phyloP scores from a whole-genome alignment of 1,139 yeast species.

The Pichia norvegensis region DNA sequence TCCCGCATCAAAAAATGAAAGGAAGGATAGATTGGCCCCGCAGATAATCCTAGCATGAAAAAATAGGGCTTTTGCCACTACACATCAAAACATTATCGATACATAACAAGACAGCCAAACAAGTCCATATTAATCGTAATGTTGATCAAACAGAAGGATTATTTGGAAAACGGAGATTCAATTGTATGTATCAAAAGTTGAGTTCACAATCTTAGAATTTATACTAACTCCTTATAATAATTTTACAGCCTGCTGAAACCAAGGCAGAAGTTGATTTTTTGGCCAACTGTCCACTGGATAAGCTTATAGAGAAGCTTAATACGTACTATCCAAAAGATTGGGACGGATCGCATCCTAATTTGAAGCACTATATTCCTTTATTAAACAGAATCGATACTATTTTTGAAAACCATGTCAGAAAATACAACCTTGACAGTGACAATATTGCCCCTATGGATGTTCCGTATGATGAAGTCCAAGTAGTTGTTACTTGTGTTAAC shows the following conservation, averaged over 20 bases:
- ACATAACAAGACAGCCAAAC: neutral
- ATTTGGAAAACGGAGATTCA: conserved; percentile 8
- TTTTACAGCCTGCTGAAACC: conserved; percentile 15
- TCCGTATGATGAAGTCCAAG: conserved; percentile 36
- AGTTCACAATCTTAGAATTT: no score
- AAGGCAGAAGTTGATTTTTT: conserved; percentile 15
- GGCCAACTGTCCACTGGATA: conserved; percentile 24
- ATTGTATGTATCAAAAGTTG: conserved; percentile 12
- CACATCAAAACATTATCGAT: no score
- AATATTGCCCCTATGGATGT: conserved; percentile 41
- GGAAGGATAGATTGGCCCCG: no score
- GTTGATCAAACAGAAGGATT: conserved; percentile 6
- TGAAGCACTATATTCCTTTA: conserved; percentile 70
- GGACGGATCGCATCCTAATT: conserved; percentile 38
- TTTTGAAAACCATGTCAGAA: conserved; percentile 44
- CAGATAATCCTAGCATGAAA: no score
- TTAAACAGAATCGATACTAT: conserved; percentile 69
- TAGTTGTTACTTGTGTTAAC: conserved; percentile 46
- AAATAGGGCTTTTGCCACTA: neutral
- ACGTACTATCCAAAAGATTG: conserved; percentile 27
- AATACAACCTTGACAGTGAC: conserved; percentile 49
- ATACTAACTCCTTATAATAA: neutral
- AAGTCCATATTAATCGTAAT: conserved; percentile 1
- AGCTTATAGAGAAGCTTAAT: conserved; percentile 23
- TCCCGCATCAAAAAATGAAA: no score